Evolutionary conservation across 805 yeast genomes (phyloP).

Genomic region (Myxozyma mucilagina): DNA sequence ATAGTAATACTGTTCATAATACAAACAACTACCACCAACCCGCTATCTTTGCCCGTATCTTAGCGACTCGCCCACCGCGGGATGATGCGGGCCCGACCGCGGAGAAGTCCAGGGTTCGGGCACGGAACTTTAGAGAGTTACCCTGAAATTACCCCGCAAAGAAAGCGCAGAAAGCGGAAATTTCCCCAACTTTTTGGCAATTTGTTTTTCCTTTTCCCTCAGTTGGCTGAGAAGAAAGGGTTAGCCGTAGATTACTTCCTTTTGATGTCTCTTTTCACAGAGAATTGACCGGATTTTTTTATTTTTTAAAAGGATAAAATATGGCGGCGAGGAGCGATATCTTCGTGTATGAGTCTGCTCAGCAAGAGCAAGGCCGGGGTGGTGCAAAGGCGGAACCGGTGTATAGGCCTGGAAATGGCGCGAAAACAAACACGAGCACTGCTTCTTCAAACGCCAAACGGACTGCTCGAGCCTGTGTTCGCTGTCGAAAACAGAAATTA

Average conservation of each 20-base stretch:
- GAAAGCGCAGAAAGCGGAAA: background rate
- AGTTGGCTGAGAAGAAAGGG: too few relatives aligned
- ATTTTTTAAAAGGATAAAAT: too few relatives aligned
- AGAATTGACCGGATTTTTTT: too few relatives aligned
- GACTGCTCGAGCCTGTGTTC: conserved; percentile 30
- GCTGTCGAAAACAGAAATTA: conserved; percentile 29
- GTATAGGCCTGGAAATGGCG: background rate
- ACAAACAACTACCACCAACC: too few relatives aligned
- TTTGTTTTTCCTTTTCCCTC: too few relatives aligned
- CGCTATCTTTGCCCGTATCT: too few relatives aligned
- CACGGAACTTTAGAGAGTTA: background rate
- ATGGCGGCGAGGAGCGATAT: conserved; percentile 18
- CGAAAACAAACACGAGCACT: background rate
- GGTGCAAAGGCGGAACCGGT: too few relatives aligned
- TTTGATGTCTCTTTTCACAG: too few relatives aligned
- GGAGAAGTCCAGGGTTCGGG: too few relatives aligned
- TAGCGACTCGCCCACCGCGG: background rate
- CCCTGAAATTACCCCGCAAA: background rate
- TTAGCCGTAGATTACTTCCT: too few relatives aligned
- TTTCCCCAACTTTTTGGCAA: background rate
- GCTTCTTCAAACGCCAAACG: conserved; percentile 13
- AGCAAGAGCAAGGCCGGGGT: background rate
- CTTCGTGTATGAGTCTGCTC: conserved; percentile 22
- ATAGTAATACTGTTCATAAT: too few relatives aligned
- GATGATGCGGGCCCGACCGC: too few relatives aligned